phyloP scores from a whole-genome alignment of 805 yeast genomes.

The Spencermartinsiella europaea region DNA sequence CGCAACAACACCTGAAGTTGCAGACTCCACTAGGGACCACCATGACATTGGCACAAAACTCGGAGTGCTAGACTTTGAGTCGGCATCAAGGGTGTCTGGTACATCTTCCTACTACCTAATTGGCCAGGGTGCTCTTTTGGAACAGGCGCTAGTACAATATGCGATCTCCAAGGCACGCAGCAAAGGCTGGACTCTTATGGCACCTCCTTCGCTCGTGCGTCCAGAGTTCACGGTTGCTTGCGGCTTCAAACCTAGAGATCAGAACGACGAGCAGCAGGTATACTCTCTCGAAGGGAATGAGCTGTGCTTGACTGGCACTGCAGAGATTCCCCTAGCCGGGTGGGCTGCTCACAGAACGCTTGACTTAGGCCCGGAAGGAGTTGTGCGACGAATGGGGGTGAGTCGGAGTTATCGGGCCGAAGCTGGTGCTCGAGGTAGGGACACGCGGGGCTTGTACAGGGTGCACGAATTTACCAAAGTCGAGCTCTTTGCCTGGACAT shows the following conservation, averaged over 20 bases:
- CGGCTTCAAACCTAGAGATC: conserved; percentile 92
- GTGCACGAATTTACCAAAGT: conserved; percentile 97
- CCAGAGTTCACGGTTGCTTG: conserved; percentile 77
- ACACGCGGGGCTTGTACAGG: conserved; percentile 84
- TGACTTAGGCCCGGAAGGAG: conserved; percentile 24
- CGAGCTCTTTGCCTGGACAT: conserved; percentile 77
- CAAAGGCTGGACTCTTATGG: conserved; percentile 61
- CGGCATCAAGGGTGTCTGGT: conserved; percentile 64
- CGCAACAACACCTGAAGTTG: conserved; percentile 6
- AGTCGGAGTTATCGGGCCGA: conserved; percentile 90
- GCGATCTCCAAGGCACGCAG: conserved; percentile 61
- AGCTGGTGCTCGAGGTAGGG: conserved; percentile 94
- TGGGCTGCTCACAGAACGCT: conserved; percentile 52
- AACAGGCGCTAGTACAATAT: conserved; percentile 83
- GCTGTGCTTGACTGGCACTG: conserved; percentile 82
- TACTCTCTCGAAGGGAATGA: conserved; percentile 53
- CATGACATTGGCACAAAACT: conserved; percentile 63
- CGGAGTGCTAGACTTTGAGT: conserved; percentile 60
- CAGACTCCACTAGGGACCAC: conserved; percentile 41
- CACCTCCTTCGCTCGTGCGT: conserved; percentile 84
- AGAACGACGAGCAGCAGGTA: conserved; percentile 78
- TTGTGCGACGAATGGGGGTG: conserved; percentile 70
- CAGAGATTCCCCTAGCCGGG: conserved; percentile 92
- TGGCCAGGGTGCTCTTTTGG: conserved; percentile 82
- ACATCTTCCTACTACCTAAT: conserved; percentile 78